These are phyloP conservation scores for Arabidopsis hybrid DNA, from an alignment of 441 rosid species.

Conservation along the genomic window DNA sequence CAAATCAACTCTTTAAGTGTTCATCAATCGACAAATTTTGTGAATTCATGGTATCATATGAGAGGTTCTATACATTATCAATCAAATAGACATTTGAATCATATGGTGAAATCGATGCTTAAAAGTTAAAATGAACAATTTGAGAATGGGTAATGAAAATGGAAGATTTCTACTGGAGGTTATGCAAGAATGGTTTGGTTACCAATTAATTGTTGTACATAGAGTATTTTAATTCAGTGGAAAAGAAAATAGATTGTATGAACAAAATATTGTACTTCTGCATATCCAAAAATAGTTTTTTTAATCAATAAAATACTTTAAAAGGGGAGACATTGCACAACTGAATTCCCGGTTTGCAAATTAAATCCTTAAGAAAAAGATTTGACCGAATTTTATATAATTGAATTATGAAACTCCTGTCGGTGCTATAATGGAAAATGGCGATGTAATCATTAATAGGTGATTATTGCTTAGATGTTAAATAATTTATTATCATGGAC, in stretches of 20 bases:
- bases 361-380: background rate
- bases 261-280: background rate
- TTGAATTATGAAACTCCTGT: constrained; percentile 25
- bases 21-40: background rate
- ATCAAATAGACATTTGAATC: background rate
- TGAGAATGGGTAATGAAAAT: background rate
- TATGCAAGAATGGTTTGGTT: background rate
- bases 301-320: background rate
- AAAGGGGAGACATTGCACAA: background rate
- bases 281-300: background rate
- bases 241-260: background rate
- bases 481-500: constrained; percentile 32
- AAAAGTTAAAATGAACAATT: background rate
- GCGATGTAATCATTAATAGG: constrained; percentile 43
- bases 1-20: background rate
- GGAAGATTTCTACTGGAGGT: background rate
- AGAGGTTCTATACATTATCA: background rate
- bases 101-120: background rate
- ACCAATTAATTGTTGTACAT: background rate
- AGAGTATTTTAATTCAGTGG: background rate
- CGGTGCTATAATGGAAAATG: constrained; percentile 45
- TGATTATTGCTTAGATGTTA: constrained; percentile 39
- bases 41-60: background rate
- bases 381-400: background rate
- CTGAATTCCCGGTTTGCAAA: constrained; percentile 5